Conservation (phyloP, 2,329 filamentous ascomycete species). For the Hymenoscyphus fraxineus region DNA sequence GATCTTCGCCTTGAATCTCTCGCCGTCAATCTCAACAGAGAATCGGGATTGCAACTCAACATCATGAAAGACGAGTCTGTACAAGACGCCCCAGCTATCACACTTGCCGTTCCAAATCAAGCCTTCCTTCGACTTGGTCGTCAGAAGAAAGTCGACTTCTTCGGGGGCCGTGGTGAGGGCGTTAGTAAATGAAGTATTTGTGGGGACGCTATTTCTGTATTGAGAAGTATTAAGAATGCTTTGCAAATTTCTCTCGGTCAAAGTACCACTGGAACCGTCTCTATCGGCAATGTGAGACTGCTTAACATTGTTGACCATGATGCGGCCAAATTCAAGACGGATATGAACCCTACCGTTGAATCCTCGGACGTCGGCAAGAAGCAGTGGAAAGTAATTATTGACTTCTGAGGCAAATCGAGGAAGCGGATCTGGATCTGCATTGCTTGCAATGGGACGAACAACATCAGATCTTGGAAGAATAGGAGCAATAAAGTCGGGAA, state of each 20-base stretch:
- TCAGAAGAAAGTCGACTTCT: conserved; percentile 26
- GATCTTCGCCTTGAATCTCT: conserved; percentile 25
- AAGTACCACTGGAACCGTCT: background rate
- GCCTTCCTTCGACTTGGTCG: conserved; percentile 22
- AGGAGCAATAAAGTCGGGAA: background rate
- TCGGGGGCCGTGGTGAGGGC: conserved; percentile 26
- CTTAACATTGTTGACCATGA: conserved; percentile 22
- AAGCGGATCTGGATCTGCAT: conserved; percentile 16
- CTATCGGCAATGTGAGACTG: conserved; percentile 14
- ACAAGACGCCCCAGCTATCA: conserved; percentile 23
- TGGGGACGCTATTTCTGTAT: background rate
- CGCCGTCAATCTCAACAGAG: conserved; percentile 31
- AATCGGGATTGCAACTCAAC: conserved; percentile 15
- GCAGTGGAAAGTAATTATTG: conserved; percentile 16
- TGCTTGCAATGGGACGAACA: background rate
- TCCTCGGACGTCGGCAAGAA: conserved; percentile 25
- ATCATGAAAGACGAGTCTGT: conserved; percentile 29
- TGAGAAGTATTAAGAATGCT: background rate
- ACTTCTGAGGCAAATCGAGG: conserved; percentile 23
- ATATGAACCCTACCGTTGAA: conserved; percentile 28
- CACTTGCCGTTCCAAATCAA: conserved; percentile 25
- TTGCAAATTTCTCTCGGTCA: background rate
- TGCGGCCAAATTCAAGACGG: conserved; percentile 31
- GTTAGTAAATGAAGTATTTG: conserved; percentile 25
- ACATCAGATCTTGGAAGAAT: background rate